phyloP scores from a whole-genome alignment of 2,329 filamentous ascomycete species.

The Fusarium robinianum region DNA sequence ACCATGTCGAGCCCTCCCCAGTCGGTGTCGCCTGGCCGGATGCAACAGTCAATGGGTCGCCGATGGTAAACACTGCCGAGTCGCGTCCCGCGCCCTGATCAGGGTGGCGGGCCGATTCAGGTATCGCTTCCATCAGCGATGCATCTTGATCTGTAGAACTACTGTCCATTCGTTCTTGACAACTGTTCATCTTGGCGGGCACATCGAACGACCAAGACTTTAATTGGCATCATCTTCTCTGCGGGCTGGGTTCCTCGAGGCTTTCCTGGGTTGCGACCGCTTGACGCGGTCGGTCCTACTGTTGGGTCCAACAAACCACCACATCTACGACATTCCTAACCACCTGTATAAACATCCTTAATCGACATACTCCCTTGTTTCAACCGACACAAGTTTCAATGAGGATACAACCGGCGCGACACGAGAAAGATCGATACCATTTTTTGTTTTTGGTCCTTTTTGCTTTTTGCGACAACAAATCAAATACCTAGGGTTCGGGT shows the following conservation, averaged over 20 bases:
- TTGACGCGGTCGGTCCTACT: constrained; percentile 35
- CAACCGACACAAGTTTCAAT: constrained; percentile 39
- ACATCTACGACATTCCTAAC: constrained; percentile 33
- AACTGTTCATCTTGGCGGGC: constrained; percentile 57
- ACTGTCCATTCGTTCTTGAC: constrained; percentile 47
- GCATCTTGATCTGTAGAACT: constrained; percentile 43
- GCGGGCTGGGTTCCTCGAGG: constrained; percentile 47
- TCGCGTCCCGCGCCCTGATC: constrained; percentile 41
- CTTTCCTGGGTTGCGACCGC: constrained; percentile 28
- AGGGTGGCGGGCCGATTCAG: constrained; percentile 40
- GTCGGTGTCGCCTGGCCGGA: constrained; percentile 65
- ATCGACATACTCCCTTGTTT: constrained; percentile 49
- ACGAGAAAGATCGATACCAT: constrained; percentile 54
- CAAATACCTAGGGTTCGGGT: constrained; percentile 37
- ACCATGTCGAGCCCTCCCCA: constrained; percentile 86
- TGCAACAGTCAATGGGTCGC: constrained; percentile 59
- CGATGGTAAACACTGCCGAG: constrained; percentile 54
- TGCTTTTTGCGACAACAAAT: constrained; percentile 35
- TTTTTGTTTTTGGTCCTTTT: constrained; percentile 44
- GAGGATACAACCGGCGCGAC: constrained; percentile 46
- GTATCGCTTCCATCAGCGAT: constrained; percentile 44
- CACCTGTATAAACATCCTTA: constrained; percentile 56
- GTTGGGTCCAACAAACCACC: constrained; percentile 38
- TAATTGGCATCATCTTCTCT: constrained; percentile 49
- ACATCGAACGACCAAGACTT: constrained; percentile 44